phyloP scores from a whole-genome alignment of 345 rosid genomes.

The Linum trigynum region DNA sequence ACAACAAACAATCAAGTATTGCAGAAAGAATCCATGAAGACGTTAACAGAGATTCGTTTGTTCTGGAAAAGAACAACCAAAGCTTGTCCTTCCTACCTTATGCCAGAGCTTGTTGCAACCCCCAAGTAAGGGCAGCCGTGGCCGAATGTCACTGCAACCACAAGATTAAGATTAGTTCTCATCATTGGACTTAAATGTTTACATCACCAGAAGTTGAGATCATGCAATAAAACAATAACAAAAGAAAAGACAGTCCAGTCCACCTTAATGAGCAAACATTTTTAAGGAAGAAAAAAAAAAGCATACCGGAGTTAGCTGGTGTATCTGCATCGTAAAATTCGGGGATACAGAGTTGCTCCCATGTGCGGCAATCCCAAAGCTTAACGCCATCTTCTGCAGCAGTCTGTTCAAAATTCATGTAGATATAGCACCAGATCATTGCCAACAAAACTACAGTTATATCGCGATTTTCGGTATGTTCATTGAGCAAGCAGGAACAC shows the following conservation, averaged over 20 bases:
- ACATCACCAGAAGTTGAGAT: too few species aligned
- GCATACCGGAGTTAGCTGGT: conserved; percentile 68
- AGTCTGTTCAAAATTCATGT: conserved; percentile 45
- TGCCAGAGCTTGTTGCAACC: conserved; percentile 61
- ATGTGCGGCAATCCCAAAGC: conserved; percentile 24
- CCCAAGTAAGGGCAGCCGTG: conserved; percentile 83
- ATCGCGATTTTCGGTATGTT: neutral
- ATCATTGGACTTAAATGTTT: neutral
- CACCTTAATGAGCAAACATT: neutral
- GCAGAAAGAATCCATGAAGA: neutral
- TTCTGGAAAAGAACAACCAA: neutral
- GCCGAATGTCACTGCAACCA: conserved; percentile 80
- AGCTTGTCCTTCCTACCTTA: conserved; percentile 37
- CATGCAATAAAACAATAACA: neutral
- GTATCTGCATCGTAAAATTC: conserved; percentile 45
- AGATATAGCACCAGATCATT: conserved; percentile 18
- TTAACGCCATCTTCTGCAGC: conserved; percentile 16
- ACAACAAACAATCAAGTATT: neutral
- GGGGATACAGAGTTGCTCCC: conserved; percentile 81
- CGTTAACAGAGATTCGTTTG: neutral
- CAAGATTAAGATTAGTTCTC: conserved; percentile 1
- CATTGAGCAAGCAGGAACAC: conserved; percentile 18
- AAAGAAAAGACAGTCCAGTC: neutral
- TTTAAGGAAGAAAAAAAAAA: neutral
- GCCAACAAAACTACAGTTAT: neutral